Evolutionary conservation across 305 asterid species (phyloP), one percentile per base, ranked within the genome.

Genomic region (Fraxinus paxiana): DNA sequence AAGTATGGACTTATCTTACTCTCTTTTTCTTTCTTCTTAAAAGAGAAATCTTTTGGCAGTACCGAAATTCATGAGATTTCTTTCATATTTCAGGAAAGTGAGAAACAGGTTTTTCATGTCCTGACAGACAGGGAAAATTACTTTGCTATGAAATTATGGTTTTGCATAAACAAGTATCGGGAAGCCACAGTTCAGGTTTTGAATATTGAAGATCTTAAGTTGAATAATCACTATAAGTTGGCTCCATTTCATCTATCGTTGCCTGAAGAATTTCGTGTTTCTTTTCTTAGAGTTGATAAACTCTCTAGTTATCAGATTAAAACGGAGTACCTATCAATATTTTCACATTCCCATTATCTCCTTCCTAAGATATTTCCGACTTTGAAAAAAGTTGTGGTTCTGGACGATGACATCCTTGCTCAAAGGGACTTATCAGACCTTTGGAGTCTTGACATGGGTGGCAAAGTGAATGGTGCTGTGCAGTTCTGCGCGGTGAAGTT

Each of bases 111-210:
- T 84, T 96, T 96, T 86, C 99, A 96, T 89, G 87, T 96, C 88
- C 85, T 96, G 88, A 96, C 99, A 4, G 96, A 96, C 87, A 84
- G 83, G 86, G 95, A 92, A 87, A 96, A 94, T 85, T 96, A 86
- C 87, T 96, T 92, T 72, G 91, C 98, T 77, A 94, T 96, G 98
- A 92, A 87, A 84, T 80, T 91, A 65, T 96, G 99, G 99, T 94
- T 90, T 89, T 85, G 80, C 67, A 84, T 73, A 76, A 92, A 89
- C 85, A 89, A 88, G 82, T 96, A 94, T 80, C 91, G 89, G 85
- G 87, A 89, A 77, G 97, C 99, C 81, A 86, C 89, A 81, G 94
- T 96, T 82, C 93, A 90, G 90, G 98, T 96, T 82, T 91, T 96
- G 89, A 91, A 96, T 78, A 84, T 94, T 79, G 98, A 96, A 87